Percentiles rank a stretch among this genome's conserved stretches.
Evolutionary conservation across 805 yeast genomes (phyloP).

Genomic region (Kuraishia molischiana): DNA sequence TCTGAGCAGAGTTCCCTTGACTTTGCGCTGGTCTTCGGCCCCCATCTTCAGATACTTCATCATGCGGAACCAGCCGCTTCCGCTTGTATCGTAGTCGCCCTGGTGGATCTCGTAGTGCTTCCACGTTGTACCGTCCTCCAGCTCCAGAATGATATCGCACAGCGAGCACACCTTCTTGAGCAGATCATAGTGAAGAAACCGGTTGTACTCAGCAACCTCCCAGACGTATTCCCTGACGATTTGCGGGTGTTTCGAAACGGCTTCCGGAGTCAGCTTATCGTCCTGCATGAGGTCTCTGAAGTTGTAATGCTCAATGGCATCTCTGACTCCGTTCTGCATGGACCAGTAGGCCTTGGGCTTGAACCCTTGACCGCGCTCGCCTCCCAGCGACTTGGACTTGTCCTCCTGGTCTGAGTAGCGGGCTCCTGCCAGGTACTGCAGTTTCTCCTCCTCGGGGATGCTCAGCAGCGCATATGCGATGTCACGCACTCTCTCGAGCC

Average conservation of each 20-base stretch:
- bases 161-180: conserved; percentile 25
- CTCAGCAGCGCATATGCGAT: conserved; percentile 31
- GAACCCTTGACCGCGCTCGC: conserved; percentile 36
- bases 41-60: conserved; percentile 25
- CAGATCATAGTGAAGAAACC: conserved; percentile 25
- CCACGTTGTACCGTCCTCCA: conserved; percentile 35
- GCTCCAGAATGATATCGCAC: conserved; percentile 33
- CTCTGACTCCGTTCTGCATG: conserved; percentile 31
- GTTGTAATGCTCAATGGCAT: conserved; percentile 34
- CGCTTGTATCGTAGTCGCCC: conserved; percentile 22
- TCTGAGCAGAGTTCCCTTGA: conserved; percentile 30
- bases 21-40: conserved; percentile 18
- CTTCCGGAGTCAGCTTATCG: conserved; percentile 15
- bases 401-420: conserved; percentile 1
- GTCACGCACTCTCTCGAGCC: conserved; percentile 24
- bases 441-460: conserved; percentile 28
- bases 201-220: conserved; percentile 29
- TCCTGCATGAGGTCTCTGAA: conserved; percentile 28
- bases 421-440: conserved; percentile 27
- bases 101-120: conserved; percentile 20
- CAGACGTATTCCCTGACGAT: conserved; percentile 25
- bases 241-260: conserved; percentile 26
- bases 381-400: conserved; percentile 21
- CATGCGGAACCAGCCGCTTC: conserved; percentile 29
- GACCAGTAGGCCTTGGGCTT: conserved; percentile 41